Conservation (phyloP, 2,329 filamentous ascomycete genomes). For the Metarhizium guizhouense region DNA sequence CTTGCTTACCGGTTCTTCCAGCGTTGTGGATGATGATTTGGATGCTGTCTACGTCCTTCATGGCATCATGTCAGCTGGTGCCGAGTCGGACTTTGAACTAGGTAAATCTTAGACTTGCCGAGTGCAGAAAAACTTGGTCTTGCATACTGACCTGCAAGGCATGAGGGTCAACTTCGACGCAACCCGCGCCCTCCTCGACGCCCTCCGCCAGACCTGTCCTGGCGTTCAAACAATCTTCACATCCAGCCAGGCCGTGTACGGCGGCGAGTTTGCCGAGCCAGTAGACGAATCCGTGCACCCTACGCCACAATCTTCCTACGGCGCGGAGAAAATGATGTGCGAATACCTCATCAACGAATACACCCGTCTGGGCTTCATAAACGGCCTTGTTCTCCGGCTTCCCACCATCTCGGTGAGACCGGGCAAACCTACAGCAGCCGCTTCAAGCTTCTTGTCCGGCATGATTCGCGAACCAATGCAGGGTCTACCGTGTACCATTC, state of each 20-base stretch:
- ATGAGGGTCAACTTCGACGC: constrained; percentile 49
- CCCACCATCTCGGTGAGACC: constrained; percentile 51
- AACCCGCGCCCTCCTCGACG: constrained; percentile 42
- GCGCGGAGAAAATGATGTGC: constrained; percentile 46
- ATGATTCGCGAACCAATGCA: constrained; percentile 46
- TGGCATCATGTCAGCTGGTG: constrained; percentile 54
- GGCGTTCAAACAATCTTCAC: constrained; percentile 48
- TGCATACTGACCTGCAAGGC: constrained; percentile 15
- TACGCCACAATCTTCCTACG: constrained; percentile 49
- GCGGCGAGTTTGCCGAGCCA: constrained; percentile 38
- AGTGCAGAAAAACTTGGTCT: neutral
- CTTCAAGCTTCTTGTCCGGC: constrained; percentile 48
- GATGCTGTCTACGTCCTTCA: constrained; percentile 49
- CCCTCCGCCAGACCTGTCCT: constrained; percentile 31
- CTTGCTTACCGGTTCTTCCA: constrained; percentile 2
- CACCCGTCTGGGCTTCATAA: constrained; percentile 42
- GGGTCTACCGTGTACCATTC: constrained; percentile 34
- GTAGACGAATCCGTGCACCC: constrained; percentile 32
- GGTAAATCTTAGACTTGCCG: neutral
- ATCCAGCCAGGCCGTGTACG: constrained; percentile 50
- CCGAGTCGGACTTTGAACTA: constrained; percentile 47
- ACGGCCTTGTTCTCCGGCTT: constrained; percentile 45
- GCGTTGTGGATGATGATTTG: constrained; percentile 16
- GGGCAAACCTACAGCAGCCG: constrained; percentile 47
- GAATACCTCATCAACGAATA: constrained; percentile 27